Base-by-base conservation (phyloP, 345 rosid species). In the Laguncularia racemosa region DNA sequence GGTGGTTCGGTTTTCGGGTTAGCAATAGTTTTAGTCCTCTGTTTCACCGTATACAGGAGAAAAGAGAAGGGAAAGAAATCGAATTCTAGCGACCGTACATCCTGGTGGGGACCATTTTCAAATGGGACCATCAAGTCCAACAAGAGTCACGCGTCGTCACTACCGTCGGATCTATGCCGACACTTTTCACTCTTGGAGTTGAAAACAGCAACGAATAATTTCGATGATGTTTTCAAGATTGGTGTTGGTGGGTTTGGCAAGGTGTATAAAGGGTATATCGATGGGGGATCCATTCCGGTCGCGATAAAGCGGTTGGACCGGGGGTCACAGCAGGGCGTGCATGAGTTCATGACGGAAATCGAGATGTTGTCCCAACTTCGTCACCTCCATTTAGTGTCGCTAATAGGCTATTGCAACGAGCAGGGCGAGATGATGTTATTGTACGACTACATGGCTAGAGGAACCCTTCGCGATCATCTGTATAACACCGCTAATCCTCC, bases 221-320 rank as follows among this genome's bases (percentile, higher is more conserved):
- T 82, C 7, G 80, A 82, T 45, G 60, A 62, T 48, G 66, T 50
- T 0, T 67, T 78, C 15, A 67, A 73, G 3, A 52, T 81, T 9
- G 86, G 86, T 0, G 64, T 64, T 3, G 86, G 84, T 0, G 80
- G 83, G 40, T 33, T 33, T 33, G 40, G 40, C 40, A 33, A 33
- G 40, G 40, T 33, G 10, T 33, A 33, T 33, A 76, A 65, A 70
- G 86, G 86, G 52, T 67, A 50, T 68, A 57, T 78, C 17, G 76
- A 78, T 20, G 83, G 73, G 6, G 76, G 74, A 1, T 68, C 74
- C 6, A 71, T 59, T n/a, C 58, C 47, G 20, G 80, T 81, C 16
- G 86, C 86, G 50, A 76, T 78, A 49, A 81, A 81, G 57, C 76
- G 81, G 45, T 57, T 81, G 33, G 73, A 78, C 28, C 78, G 76